Conservation (phyloP, 1,284 basidiomycete species). For the Papiliotrema nemorosa region DNA sequence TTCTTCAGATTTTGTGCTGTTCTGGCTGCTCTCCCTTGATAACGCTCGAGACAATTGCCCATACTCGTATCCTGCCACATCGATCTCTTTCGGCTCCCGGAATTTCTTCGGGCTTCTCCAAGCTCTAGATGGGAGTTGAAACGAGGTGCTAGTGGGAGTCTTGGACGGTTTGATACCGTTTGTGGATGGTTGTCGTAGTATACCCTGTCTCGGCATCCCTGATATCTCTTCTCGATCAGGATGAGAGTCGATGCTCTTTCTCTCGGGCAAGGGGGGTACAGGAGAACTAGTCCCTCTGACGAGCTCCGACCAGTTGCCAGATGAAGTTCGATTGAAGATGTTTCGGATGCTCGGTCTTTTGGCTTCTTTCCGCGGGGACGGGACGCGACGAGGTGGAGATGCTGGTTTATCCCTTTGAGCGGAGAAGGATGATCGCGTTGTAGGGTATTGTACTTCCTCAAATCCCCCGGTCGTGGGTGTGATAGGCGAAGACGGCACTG, state of each 20-base stretch:
- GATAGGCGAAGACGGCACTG: conserved; percentile 12
- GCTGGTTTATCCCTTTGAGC: conserved; percentile 4
- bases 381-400: conserved; percentile 1
- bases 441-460: conserved; percentile 7
- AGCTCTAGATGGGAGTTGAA: background rate
- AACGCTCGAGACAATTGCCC: background rate
- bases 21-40: background rate
- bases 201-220: background rate
- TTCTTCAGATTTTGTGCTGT: background rate
- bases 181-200: background rate
- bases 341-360: conserved; percentile 33
- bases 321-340: conserved; percentile 34
- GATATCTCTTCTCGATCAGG: background rate
- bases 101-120: background rate
- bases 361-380: conserved; percentile 5
- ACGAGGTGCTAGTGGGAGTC: background rate
- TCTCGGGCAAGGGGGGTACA: background rate
- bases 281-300: conserved; percentile 10
- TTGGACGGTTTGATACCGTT: background rate
- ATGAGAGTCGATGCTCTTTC: background rate
- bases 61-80: background rate
- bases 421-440: conserved; percentile 13
- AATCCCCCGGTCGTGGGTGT: conserved; percentile 4
- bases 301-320: conserved; percentile 42
- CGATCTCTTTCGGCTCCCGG: background rate